These are phyloP conservation scores for Nicotiana otophora DNA, from an alignment of 257 asterid genomes.

Conservation along the genomic window DNA sequence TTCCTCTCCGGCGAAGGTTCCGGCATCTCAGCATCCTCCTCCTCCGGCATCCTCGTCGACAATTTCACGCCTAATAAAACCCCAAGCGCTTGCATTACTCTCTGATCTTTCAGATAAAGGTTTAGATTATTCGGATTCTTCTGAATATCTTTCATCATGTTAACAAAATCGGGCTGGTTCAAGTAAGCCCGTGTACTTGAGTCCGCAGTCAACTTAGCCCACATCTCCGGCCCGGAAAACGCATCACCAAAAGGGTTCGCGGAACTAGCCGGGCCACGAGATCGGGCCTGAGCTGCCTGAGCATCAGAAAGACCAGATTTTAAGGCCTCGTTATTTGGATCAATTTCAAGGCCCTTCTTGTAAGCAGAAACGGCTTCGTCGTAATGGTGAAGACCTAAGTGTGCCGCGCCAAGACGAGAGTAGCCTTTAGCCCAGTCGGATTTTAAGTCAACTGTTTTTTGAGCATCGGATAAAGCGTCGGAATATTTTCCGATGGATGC, in stretches of 20 bases:
- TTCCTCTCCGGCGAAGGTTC: constrained; percentile 44
- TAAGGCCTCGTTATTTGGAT: constrained; percentile 76
- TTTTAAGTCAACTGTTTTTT: constrained; percentile 77
- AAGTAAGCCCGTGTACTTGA: constrained; percentile 54
- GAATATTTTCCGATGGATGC: constrained; percentile 62
- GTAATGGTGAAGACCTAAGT: constrained; percentile 52
- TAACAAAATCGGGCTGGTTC: constrained; percentile 78
- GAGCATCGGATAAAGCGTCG: constrained; percentile 78
- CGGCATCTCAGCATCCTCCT: constrained; percentile 37
- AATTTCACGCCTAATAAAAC: constrained; percentile 61
- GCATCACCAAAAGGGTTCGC: constrained; percentile 73
- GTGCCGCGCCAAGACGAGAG: constrained; percentile 91
- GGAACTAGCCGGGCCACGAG: constrained; percentile 13
- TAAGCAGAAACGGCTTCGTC: constrained; percentile 64
- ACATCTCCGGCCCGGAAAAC: constrained; percentile 82
- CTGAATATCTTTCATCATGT: constrained; percentile 85
- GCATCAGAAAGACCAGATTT: constrained; percentile 84
- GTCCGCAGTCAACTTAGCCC: constrained; percentile 70
- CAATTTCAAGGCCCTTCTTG: constrained; percentile 68
- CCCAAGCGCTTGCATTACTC: constrained; percentile 84
- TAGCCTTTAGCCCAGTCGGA: constrained; percentile 86
- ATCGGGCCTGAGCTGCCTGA: constrained; percentile 42
- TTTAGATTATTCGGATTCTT: constrained; percentile 62
- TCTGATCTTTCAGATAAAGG: constrained; percentile 67
- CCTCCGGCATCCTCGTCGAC: constrained; percentile 48